Evolutionary conservation across 139 green algal genomes (phyloP), one percentile per base, ranked within the genome.

Genomic region (Mychonastes homosphaera): DNA sequence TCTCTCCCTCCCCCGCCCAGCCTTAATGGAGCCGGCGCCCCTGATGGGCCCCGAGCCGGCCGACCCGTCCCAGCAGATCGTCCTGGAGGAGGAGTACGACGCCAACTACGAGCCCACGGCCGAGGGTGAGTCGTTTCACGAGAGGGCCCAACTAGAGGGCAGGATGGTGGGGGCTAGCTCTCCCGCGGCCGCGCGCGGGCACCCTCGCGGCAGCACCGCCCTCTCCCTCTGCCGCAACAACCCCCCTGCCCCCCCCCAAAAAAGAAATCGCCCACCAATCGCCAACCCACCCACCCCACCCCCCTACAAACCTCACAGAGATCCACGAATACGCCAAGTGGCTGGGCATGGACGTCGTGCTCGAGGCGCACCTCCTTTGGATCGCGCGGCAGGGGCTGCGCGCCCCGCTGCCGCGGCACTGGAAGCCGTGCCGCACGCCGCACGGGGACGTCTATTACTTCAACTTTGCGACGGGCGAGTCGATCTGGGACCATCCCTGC

Each of bases 371-470:
- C 21, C 74, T 89, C 5, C 67, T 91, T 36, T 91, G 81, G 81
- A 85, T 91, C 46, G 84, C 84, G 5, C 58, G 73, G 3, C 75
- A 89, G 51, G 84, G 84, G 4, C 55, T 91, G 9, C 86, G 85
- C 41, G 80, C 79, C 1, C 79, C 82, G 6, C 74, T 91, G 10
- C 84, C 84, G n/a, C 64, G 76, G 12, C 36, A 79, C 26, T 91
- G 84, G 84, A 91, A 91, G 56, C 84, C 84, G 15, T 91, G 81
- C 68, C 74, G 79, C 69, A 79, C 80, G 4, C 79, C 82, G 12
- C 56, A 64, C 3, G 73, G 78, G 0, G 81, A 91, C 21, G 86
- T 91, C 6, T 91, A 91, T 54, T 91, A 91, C 60, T 91, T 91
- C 69, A 89, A 89, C 63, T 91, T 91, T 46, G 41, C 32, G 19